Percentiles rank a stretch among this genome's conserved stretches.
Conservation (phyloP, 2,329 filamentous ascomycete genomes). For the Fusarium sp. region DNA sequence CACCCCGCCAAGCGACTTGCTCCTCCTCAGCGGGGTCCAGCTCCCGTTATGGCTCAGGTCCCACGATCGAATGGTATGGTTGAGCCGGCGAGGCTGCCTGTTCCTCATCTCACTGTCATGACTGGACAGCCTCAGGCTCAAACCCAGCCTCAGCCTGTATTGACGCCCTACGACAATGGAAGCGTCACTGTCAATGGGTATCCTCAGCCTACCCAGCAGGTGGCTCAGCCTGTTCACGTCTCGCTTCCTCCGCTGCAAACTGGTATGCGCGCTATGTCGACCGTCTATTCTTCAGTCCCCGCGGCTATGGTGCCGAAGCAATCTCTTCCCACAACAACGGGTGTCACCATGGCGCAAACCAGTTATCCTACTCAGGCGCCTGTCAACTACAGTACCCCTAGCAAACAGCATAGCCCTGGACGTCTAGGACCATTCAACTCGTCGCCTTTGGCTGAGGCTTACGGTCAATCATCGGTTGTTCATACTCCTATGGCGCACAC, state of each 20-base stretch:
- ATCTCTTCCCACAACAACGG: constrained; percentile 45
- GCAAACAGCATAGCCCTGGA: constrained; percentile 65
- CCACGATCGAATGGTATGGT: constrained; percentile 39
- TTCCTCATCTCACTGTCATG: constrained; percentile 78
- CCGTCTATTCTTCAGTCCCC: constrained; percentile 74
- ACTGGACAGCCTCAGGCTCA: constrained; percentile 55
- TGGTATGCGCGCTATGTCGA: constrained; percentile 78
- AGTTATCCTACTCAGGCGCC: constrained; percentile 49
- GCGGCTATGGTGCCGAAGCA: constrained; percentile 56
- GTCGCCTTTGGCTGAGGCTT: constrained; percentile 76
- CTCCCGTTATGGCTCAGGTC: constrained; percentile 28
- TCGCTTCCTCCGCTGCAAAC: constrained; percentile 73
- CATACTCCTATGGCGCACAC: constrained; percentile 70
- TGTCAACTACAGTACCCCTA: constrained; percentile 63
- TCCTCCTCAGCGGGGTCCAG: constrained; percentile 42
- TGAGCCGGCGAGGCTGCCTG: constrained; percentile 66
- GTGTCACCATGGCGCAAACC: constrained; percentile 40
- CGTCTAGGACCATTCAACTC: constrained; percentile 65
- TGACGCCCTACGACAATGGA: constrained; percentile 47
- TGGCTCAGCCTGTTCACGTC: constrained; percentile 53
- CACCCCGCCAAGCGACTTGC: constrained; percentile 66
- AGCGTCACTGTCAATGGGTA: constrained; percentile 55
- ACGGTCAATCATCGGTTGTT: constrained; percentile 62
- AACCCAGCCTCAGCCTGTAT: not conserved
- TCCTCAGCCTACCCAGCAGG: constrained; percentile 46